These are phyloP conservation scores for Yamadazyma ubonensis DNA, from an alignment of 805 yeast genomes.

Conservation along the genomic window DNA sequence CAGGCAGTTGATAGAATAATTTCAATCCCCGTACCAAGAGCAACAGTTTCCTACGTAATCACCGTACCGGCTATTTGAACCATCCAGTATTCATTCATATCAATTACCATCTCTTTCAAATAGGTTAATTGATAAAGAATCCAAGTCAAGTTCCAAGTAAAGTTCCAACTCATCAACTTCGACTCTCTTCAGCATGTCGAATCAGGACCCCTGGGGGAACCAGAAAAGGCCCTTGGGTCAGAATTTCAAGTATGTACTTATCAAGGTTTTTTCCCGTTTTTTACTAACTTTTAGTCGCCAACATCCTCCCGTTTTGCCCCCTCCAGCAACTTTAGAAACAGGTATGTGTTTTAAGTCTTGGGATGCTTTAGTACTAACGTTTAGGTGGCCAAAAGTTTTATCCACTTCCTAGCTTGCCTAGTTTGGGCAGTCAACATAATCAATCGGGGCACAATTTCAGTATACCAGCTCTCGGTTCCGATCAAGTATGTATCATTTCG, in stretches of 20 bases:
- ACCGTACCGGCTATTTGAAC: no score
- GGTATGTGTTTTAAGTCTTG: constrained; percentile 41
- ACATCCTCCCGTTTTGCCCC: constrained; percentile 60
- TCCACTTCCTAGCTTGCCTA: constrained; percentile 53
- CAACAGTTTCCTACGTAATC: no score
- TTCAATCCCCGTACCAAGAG: no score
- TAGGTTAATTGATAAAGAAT: not conserved
- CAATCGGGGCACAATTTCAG: constrained; percentile 47
- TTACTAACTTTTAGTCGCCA: constrained; percentile 44
- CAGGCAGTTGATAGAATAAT: no score
- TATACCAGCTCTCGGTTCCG: constrained; percentile 45
- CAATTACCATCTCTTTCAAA: not conserved
- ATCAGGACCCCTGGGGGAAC: constrained; percentile 43
- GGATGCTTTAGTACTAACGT: constrained; percentile 17
- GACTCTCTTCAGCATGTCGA: constrained; percentile 33
- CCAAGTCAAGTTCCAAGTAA: no score
- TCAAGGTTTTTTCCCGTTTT: no score
- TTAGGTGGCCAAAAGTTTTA: constrained; percentile 46
- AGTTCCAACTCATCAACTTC: not conserved
- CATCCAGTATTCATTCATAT: no score
- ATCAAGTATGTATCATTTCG: constrained; percentile 24
- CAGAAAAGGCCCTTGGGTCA: constrained; percentile 44
- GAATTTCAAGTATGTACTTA: constrained; percentile 42
- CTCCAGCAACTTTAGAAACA: constrained; percentile 54
- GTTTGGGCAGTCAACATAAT: constrained; percentile 40